Conservation (phyloP, 768 basidiomycete species). For the Lentinus brumalis region DNA sequence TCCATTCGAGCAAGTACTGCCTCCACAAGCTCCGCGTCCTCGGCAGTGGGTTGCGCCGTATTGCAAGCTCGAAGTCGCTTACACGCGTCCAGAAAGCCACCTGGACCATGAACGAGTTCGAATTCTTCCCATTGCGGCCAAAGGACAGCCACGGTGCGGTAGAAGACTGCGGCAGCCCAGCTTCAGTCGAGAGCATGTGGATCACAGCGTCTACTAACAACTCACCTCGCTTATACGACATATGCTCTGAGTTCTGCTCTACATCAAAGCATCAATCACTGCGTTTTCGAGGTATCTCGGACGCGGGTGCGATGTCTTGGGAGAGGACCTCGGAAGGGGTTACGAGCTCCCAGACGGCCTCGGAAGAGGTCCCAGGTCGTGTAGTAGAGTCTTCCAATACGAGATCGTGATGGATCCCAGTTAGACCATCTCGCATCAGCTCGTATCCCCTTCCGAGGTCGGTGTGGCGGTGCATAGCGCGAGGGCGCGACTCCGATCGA, state of each 20-base stretch:
- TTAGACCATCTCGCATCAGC: too few relatives aligned
- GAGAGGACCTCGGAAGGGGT: too few relatives aligned
- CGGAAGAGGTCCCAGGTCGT: too few relatives aligned
- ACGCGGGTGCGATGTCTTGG: too few relatives aligned
- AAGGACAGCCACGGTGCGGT: conserved; percentile 24
- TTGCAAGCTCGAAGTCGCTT: not conserved
- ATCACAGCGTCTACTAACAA: conserved; percentile 1
- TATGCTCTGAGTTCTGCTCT: not conserved
- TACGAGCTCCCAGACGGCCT: too few relatives aligned
- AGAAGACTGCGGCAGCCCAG: conserved; percentile 19
- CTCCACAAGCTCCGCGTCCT: conserved; percentile 1
- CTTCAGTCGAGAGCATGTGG: not conserved
- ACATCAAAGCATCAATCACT: too few relatives aligned
- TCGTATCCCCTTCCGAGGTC: too few relatives aligned
- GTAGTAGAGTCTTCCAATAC: too few relatives aligned
- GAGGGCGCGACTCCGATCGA: too few relatives aligned
- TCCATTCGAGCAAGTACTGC: not conserved
- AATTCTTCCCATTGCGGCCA: conserved; percentile 22
- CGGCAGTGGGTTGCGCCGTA: not conserved
- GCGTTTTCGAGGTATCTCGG: too few relatives aligned
- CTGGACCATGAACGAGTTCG: not conserved
- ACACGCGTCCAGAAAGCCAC: conserved; percentile 2
- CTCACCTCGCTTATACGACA: conserved; percentile 21
- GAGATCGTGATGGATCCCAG: too few relatives aligned
- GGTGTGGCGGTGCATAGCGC: too few relatives aligned